Evolutionary conservation across 2,329 filamentous ascomycete genomes (phyloP), one percentile per base, ranked within the genome.

Genomic region (Fusarium hainanense): DNA sequence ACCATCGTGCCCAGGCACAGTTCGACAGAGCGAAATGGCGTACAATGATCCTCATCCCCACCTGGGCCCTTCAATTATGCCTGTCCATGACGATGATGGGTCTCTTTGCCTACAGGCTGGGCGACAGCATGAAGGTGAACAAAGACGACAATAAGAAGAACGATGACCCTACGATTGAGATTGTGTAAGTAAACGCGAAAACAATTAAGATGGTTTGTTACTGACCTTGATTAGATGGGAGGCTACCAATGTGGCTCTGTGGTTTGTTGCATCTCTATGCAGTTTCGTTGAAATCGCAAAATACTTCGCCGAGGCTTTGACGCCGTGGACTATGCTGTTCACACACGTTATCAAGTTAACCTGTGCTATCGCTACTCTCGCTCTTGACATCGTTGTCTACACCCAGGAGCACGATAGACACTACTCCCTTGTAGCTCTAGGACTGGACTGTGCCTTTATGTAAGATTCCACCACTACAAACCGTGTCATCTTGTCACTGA

Each of bases 11-110:
- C 37, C 84, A 87, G 67, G 84, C 84, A 28, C 83, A 86, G 62
- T 88, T 86, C 66, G 80, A 81, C 58, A 82, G 85, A 30, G 83
- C 87, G 18, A 79, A 80, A 75, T 89, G 87, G 87, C 81, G 81
- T 55, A 78, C 82, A 58, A 71, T 72, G 47, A 54, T 88, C 6
- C 76, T 89, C 27, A 65, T 85, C 3, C 85, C 85, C 9, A 79
- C 81, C 44, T 89, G 87, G 87, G 71, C 77, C 10, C 67, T 83
- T 7, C 86, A 89, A 74, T 74, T 85, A 6, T 70, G 76, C 5
- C 76, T 88, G 20, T 75, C 86, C 44, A 72, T 85, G 51, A 73
- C 80, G 41, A 76, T 87, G 60, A 81, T 86, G 74, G 86, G 83
- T 16, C 76, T 88, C 10, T 88, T 88, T 68, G 79, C 84, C 28